Evolutionary conservation across 176 grass and related monocot genomes (phyloP), one percentile per base, ranked within the genome.

Genomic region (Bothriochloa decipiens): DNA sequence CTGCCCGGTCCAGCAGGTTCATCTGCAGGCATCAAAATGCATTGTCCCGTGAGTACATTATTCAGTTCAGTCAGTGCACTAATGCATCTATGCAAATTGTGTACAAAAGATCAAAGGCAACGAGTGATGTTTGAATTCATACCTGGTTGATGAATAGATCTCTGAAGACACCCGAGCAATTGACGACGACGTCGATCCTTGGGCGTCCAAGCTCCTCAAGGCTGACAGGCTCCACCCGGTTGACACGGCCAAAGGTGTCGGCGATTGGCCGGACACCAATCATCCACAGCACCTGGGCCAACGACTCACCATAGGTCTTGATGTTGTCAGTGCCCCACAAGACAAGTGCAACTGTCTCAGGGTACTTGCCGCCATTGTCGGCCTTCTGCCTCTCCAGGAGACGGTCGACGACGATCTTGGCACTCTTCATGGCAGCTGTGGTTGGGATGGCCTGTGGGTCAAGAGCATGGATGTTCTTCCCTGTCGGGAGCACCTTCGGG

Each of bases 121-220:
- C 6, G n/a, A 32, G 29, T 32, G 29, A 28, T 45, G 8, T 4
- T 16, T 43, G 15, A 22, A 70, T 47, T 39, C 57, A 23, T 91
- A 98, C 96, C 93, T 99, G 96, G 83, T 99, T 99, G 88, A 99
- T 99, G 91, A 99, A 99, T 36, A 99, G 96, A 63, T 99, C 96
- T 70, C 96, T 93, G 88, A 99, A 99, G 29, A 99, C 96, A 46
- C 96, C 96, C 0, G 96, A 99, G 87, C 96, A 99, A 61, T 99
- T 99, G 81, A 99, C 93, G 66, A 99, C 96, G 1, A 99, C 96
- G 29, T 99, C 96, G 20, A 99, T 90, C 69, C 93, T 89, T 50
- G 96, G 96, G 26, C 96, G 87, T 50, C 96, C 96, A 37, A 99
- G 96, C 83, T 99, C 93, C 87, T 99, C 96, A 27, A 99, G 84